phyloP scores from a whole-genome alignment of 164 flowering plant genomes.

The Chimonanthus praecox region DNA sequence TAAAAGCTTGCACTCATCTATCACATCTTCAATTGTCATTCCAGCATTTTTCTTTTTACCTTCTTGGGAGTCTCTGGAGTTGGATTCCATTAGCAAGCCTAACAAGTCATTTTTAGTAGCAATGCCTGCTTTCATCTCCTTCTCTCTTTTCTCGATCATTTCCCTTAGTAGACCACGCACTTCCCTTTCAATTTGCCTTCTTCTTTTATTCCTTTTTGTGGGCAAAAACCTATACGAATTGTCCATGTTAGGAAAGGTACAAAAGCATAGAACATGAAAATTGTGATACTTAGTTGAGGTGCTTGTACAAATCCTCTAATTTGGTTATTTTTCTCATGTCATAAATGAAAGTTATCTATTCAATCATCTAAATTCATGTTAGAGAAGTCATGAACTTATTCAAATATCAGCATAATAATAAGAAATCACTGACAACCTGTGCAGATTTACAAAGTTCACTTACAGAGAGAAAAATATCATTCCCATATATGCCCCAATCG shows the following conservation, averaged over 20 bases:
- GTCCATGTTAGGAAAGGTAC: not conserved
- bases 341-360: not conserved
- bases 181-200: constrained; percentile 16
- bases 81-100: not conserved
- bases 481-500: no score
- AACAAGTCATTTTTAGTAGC: constrained; percentile 1
- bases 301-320: no score
- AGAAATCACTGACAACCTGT: no score
- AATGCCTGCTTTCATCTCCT: constrained; percentile 8
- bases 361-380: not conserved
- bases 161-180: constrained; percentile 2
- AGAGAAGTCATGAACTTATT: not conserved
- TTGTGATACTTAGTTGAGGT: no score
- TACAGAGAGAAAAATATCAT: no score
- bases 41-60: not conserved
- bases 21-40: constrained; percentile 33
- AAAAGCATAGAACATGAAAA: no score
- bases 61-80: not conserved
- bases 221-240: constrained; percentile 32
- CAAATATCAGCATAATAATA: not conserved
- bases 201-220: constrained; percentile 35
- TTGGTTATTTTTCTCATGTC: not conserved
- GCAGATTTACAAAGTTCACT: no score
- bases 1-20: no score
- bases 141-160: constrained; percentile 4